Percentiles rank a stretch among this genome's conserved stretches.
Conservation (phyloP, 2,329 filamentous ascomycete genomes). For the Hymenoscyphus albidus region DNA sequence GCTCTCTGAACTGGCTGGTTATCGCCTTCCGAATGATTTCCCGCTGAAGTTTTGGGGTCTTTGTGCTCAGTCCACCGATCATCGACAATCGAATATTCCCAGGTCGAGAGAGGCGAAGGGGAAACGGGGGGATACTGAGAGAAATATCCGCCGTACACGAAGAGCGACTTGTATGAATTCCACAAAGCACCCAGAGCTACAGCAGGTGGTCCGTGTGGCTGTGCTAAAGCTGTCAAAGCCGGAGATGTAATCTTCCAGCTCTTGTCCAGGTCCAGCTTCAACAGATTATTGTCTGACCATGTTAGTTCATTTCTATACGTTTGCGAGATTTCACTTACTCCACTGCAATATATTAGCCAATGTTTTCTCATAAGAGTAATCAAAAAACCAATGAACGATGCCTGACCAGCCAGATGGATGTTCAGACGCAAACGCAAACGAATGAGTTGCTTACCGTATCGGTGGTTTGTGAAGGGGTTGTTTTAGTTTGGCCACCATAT, state of each 20-base stretch:
- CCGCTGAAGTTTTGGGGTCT: constrained; percentile 58
- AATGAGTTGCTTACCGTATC: constrained; percentile 65
- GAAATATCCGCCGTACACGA: constrained; percentile 71
- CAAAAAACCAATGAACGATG: too few relatives aligned
- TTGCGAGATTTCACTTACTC: not conserved
- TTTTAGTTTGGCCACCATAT: constrained; percentile 67
- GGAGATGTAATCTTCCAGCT: constrained; percentile 68
- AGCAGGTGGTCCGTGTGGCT: constrained; percentile 65
- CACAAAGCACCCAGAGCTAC: constrained; percentile 73
- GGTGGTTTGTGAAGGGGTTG: constrained; percentile 50
- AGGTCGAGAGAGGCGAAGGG: constrained; percentile 59
- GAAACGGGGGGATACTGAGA: constrained; percentile 56
- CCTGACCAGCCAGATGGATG: too few relatives aligned
- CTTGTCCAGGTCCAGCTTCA: constrained; percentile 66
- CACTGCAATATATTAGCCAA: too few relatives aligned
- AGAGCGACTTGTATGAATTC: constrained; percentile 67
- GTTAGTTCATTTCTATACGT: not conserved
- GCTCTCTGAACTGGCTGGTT: constrained; percentile 60
- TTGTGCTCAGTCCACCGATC: constrained; percentile 60
- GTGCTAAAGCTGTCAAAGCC: constrained; percentile 56
- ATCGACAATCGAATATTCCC: constrained; percentile 61
- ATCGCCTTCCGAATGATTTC: constrained; percentile 56
- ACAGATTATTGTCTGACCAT: constrained; percentile 62
- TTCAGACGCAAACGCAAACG: not conserved
- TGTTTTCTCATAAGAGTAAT: too few relatives aligned